These are phyloP conservation scores for Fomitopsis betulina DNA, from an alignment of 1,284 basidiomycete species.

Conservation along the genomic window DNA sequence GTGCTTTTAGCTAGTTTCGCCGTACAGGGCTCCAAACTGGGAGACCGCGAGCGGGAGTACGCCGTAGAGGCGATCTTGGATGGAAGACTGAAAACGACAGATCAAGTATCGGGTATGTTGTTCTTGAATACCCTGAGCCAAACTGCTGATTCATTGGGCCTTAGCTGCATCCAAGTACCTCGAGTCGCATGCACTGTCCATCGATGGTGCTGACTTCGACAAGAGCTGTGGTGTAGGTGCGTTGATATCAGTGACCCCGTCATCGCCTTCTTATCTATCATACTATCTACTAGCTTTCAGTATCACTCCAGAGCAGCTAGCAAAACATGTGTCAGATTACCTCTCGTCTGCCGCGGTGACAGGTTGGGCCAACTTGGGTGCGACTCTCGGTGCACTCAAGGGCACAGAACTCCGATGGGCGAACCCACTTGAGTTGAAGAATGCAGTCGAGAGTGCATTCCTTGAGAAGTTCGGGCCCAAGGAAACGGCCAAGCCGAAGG, in stretches of 20 bases:
- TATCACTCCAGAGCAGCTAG: conserved; percentile 70
- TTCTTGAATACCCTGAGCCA: too few relatives aligned
- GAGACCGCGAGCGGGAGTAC: conserved; percentile 58
- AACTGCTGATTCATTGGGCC: conserved; percentile 1
- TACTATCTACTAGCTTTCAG: conserved; percentile 60
- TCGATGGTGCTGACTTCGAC: conserved; percentile 77
- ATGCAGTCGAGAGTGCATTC: conserved; percentile 78
- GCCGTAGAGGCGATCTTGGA: conserved; percentile 67
- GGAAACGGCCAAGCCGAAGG: conserved; percentile 62
- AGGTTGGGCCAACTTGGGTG: conserved; percentile 76
- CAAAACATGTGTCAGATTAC: conserved; percentile 58
- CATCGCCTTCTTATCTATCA: not conserved
- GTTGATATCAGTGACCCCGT: conserved; percentile 26
- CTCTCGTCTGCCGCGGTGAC: conserved; percentile 49
- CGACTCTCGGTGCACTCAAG: conserved; percentile 71
- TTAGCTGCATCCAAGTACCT: conserved; percentile 80
- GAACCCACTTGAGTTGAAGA: conserved; percentile 86
- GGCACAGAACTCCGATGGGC: conserved; percentile 84
- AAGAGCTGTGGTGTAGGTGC: conserved; percentile 84
- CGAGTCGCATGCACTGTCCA: conserved; percentile 53
- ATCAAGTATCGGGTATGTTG: conserved; percentile 78
- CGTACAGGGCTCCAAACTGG: conserved; percentile 58
- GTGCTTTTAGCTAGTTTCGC: conserved; percentile 70
- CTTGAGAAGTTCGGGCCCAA: conserved; percentile 77
- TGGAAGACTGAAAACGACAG: conserved; percentile 73